phyloP scores from a whole-genome alignment of 352 stramenopile genomes.

The Pythium chondricola region DNA sequence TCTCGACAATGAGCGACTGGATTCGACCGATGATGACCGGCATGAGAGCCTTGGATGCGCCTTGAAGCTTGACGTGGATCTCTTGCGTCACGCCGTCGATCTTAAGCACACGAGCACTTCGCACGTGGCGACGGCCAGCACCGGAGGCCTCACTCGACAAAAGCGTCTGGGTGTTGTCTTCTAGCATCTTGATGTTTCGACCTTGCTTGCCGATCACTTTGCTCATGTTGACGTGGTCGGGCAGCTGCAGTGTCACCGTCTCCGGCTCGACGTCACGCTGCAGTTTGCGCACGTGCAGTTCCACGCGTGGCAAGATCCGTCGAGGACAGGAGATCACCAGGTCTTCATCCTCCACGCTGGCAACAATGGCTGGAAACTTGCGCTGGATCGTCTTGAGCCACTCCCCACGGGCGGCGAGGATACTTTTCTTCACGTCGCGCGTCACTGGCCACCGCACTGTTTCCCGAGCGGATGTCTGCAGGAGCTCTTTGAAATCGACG shows the following conservation, averaged over 20 bases:
- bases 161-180: slow-evolving; percentile 1
- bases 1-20: slow-evolving; percentile 11
- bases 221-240: slow-evolving; percentile 9
- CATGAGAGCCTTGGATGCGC: slow-evolving; percentile 17
- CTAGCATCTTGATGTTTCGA: slow-evolving; percentile 2
- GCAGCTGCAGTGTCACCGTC: slow-evolving; percentile 7
- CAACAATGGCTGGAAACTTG: neutral
- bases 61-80: slow-evolving; percentile 14
- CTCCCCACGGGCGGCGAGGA: slow-evolving; percentile 1
- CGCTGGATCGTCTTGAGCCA: slow-evolving; percentile 6
- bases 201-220: slow-evolving; percentile 15
- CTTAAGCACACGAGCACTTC: neutral
- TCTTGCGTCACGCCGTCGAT: neutral
- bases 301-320: neutral
- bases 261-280: neutral
- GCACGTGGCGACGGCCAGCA: slow-evolving; percentile 5
- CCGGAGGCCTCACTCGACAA: slow-evolving; percentile 6
- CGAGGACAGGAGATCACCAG: slow-evolving; percentile 7
- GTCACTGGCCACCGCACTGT: slow-evolving; percentile 5
- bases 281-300: slow-evolving; percentile 2
- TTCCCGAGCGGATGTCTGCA: slow-evolving; percentile 1
- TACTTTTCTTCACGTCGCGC: neutral
- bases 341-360: slow-evolving; percentile 2
- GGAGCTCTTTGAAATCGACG: slow-evolving; percentile 10
- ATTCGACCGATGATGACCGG: slow-evolving; percentile 15